A percentile compares a stretch with the other conserved stretches of the same genome.
These are phyloP conservation scores for Pseudogymnoascus sp. DNA, from an alignment of 2,329 filamentous ascomycete genomes.

Conservation along the genomic window DNA sequence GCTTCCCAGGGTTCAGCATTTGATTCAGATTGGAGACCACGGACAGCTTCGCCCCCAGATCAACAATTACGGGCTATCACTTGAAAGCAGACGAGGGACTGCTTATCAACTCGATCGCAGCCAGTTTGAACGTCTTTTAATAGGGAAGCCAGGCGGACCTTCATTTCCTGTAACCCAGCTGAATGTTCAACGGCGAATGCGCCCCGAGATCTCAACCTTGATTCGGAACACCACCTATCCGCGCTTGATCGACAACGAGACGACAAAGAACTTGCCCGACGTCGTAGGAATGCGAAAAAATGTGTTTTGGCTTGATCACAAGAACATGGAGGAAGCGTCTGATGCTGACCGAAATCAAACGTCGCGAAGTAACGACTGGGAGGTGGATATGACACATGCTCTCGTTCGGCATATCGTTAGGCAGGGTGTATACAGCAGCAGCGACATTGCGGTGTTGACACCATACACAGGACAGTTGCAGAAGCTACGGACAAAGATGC, in stretches of 20 bases:
- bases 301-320: slow-evolving; percentile 24
- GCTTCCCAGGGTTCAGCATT: slow-evolving; percentile 21
- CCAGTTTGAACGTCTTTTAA: slow-evolving; percentile 24
- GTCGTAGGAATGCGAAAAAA: slow-evolving; percentile 25
- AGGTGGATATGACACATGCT: slow-evolving; percentile 55
- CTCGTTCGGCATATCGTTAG: slow-evolving; percentile 58
- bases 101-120: slow-evolving; percentile 24
- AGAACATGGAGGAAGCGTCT: slow-evolving; percentile 18
- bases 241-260: slow-evolving; percentile 19
- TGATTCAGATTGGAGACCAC: slow-evolving; percentile 38
- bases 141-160: slow-evolving; percentile 13
- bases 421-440: slow-evolving; percentile 52
- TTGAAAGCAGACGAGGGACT: slow-evolving; percentile 1
- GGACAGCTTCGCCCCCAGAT: slow-evolving; percentile 33
- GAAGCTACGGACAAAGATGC: slow-evolving; percentile 20
- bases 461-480: slow-evolving; percentile 54
- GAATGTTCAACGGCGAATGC: slow-evolving; percentile 26
- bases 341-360: slow-evolving; percentile 13
- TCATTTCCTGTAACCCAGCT: slow-evolving; percentile 22
- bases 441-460: slow-evolving; percentile 65
- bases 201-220: slow-evolving; percentile 23
- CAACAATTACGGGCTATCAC: slow-evolving; percentile 13
- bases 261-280: slow-evolving; percentile 16
- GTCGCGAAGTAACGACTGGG: slow-evolving; percentile 42
- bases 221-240: slow-evolving; percentile 23